Evolutionary conservation across 2,329 filamentous ascomycete species (phyloP), one percentile per base, ranked within the genome.

Genomic region (Ascochyta rabiei): DNA sequence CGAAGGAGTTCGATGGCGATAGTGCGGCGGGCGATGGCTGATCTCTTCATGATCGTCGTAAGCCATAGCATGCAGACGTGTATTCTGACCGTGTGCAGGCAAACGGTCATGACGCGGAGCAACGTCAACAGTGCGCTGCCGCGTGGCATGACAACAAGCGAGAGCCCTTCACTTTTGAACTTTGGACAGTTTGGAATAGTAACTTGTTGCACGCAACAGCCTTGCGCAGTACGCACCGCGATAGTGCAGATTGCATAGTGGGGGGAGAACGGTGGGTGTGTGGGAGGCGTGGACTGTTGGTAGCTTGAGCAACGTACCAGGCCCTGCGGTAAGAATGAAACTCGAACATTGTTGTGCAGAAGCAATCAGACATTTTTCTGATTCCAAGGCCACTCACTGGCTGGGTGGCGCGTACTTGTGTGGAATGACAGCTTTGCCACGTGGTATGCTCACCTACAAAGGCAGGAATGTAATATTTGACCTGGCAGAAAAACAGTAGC

Each of bases 1-100:
- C 50, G 56, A 21, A 64, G 45, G 9, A 59, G 16, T 50, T 60
- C 60, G 46, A 54, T 59, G n/a, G 50, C 56, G 41, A 59, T 38
- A 15, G 56, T 42, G 35, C 43, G 59, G 31, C 49, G 48, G 46
- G 56, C 53, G 16, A 57, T 12, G n/a, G 46, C 56, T 15, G 54
- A 53, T 26, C 39, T 50, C 18, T 59, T 61, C 66, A 66, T 64
- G 18, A 54, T 30, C 24, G 34, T 33, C 44, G 47, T 55, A 31
- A 56, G 53, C 48, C 47, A 51, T 43, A 51, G 21, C 48, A 51
- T 56, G 33, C 26, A 48, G 24, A 51, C 10, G 28, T 51, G 48
- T 26, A 56, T 31, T 39, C 13, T 47, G 48, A 48, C 43, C 2
- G 43, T 56, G 39, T 48, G 39, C 38, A 56, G 53, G 38, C 42